Evolutionary conservation across 2,329 filamentous ascomycete species (phyloP).

Genomic region (Hirsutella minnesotensis): DNA sequence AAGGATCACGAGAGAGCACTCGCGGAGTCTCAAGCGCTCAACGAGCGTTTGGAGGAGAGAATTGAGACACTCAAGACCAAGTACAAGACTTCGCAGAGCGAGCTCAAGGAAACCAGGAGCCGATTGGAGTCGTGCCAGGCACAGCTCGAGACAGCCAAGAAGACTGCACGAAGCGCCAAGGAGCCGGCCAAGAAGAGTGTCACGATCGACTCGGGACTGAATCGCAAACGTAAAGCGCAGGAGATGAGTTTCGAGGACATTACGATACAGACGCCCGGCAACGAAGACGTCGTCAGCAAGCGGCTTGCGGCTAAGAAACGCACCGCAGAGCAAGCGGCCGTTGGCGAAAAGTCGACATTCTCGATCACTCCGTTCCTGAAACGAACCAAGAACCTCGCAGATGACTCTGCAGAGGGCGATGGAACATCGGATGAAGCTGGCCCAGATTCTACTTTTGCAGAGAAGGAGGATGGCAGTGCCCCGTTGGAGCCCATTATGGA

Average conservation of each 20-base stretch:
- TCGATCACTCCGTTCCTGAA: conserved; percentile 92
- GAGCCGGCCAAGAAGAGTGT: conserved; percentile 12
- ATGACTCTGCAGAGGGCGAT: conserved; percentile 18
- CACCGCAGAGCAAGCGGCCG: conserved; percentile 34
- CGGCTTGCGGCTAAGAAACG: conserved; percentile 40
- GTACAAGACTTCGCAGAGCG: conserved; percentile 56
- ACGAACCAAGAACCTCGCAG: conserved; percentile 46
- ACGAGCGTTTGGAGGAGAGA: conserved; percentile 56
- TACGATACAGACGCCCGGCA: conserved; percentile 33
- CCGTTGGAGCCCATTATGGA: conserved; percentile 19
- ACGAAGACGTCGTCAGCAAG: conserved; percentile 27
- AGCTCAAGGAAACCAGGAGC: conserved; percentile 51
- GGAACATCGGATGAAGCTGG: conserved; percentile 1
- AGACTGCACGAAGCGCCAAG: conserved; percentile 7
- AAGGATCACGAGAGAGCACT: conserved; percentile 40
- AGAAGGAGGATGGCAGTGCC: conserved; percentile 3
- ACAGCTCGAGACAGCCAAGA: conserved; percentile 26
- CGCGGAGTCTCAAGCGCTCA: conserved; percentile 49
- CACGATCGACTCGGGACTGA: conserved; percentile 17
- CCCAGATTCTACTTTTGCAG: conserved; percentile 5
- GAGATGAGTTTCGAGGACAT: conserved; percentile 33
- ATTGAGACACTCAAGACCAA: conserved; percentile 59
- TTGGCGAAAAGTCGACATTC: conserved; percentile 83
- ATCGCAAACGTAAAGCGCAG: conserved; percentile 33
- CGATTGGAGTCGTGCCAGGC: conserved; percentile 26